These are phyloP conservation scores for Penicillium pancosmium DNA, from an alignment of 495 filamentous ascomycete species.

Conservation along the genomic window DNA sequence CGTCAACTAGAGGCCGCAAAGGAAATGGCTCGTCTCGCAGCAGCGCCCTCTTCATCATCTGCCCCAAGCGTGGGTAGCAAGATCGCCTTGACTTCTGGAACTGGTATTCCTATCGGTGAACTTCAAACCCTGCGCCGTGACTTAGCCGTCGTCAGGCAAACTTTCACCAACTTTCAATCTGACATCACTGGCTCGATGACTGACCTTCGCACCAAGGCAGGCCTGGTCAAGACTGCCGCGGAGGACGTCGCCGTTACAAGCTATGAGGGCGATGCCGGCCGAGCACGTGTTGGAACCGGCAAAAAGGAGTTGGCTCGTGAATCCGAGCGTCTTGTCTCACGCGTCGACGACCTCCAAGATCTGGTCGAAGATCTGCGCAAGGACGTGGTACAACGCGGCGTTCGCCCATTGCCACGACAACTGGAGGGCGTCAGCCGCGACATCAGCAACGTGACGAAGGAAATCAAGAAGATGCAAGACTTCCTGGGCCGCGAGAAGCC, in stretches of 20 bases:
- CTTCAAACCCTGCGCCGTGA: slow-evolving; percentile 85
- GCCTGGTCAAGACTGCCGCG: slow-evolving; percentile 74
- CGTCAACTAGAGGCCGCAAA: slow-evolving; percentile 89
- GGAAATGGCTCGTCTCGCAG: slow-evolving; percentile 82
- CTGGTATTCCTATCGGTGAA: slow-evolving; percentile 64
- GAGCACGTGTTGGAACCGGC: slow-evolving; percentile 79
- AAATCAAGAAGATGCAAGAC: slow-evolving; percentile 94
- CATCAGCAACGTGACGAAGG: slow-evolving; percentile 74
- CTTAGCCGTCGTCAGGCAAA: slow-evolving; percentile 89
- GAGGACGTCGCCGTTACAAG: slow-evolving; percentile 64
- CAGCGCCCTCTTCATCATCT: slow-evolving; percentile 57
- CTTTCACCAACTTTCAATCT: slow-evolving; percentile 85
- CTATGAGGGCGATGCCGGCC: slow-evolving; percentile 71
- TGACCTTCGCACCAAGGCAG: slow-evolving; percentile 76
- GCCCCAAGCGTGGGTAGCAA: slow-evolving; percentile 18
- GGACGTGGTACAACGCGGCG: slow-evolving; percentile 91
- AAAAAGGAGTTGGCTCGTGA: slow-evolving; percentile 83
- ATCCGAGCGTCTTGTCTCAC: slow-evolving; percentile 82
- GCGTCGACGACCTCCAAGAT: slow-evolving; percentile 95
- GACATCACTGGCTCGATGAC: slow-evolving; percentile 89
- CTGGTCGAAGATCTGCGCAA: slow-evolving; percentile 95
- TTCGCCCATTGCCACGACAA: slow-evolving; percentile 88
- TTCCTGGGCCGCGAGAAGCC: slow-evolving; percentile 91
- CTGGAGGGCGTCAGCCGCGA: slow-evolving; percentile 87
- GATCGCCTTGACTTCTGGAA: slow-evolving; percentile 36